Conservation (phyloP, 148 eudicot species). For the Camellia lanceoleosa region DNA sequence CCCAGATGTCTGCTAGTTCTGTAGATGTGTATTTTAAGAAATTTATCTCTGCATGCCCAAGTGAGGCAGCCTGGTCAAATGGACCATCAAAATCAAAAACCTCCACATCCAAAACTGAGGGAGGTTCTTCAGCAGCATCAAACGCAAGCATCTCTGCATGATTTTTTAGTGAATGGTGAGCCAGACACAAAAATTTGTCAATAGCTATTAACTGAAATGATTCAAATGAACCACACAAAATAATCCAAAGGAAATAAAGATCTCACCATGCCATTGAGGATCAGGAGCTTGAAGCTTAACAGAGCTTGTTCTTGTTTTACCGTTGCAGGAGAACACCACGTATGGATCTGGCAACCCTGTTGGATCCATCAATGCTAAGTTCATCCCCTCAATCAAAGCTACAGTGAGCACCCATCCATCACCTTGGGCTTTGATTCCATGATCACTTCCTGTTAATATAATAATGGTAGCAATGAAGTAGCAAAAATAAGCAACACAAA, state of each 20-base stretch:
- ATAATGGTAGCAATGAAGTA: background rate
- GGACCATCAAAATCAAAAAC: slow-evolving; percentile 89
- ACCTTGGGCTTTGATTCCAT: slow-evolving; percentile 84
- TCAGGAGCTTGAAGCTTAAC: slow-evolving; percentile 83
- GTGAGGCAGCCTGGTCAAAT: slow-evolving; percentile 72
- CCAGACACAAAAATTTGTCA: background rate
- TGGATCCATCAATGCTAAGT: slow-evolving; percentile 51
- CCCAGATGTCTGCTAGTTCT: slow-evolving; percentile 85
- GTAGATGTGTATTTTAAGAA: slow-evolving; percentile 63
- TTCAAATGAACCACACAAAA: background rate
- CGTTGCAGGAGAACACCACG: slow-evolving; percentile 82
- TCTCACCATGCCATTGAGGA: slow-evolving; percentile 89
- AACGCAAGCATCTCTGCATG: slow-evolving; percentile 85
- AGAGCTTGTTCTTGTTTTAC: slow-evolving; percentile 86
- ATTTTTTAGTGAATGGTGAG: background rate
- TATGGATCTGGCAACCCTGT: slow-evolving; percentile 62
- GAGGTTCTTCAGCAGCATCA: slow-evolving; percentile 84
- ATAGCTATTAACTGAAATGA: background rate
- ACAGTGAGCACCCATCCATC: slow-evolving; percentile 92
- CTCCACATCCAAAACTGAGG: slow-evolving; percentile 85
- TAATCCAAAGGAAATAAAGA: background rate
- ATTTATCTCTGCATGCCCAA: slow-evolving; percentile 90
- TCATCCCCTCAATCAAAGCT: slow-evolving; percentile 71
- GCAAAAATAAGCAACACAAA: background rate
- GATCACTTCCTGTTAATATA: slow-evolving; percentile 64